These are phyloP conservation scores for Vigna reflexopilosa DNA, from an alignment of 306 rosid genomes.

Conservation along the genomic window DNA sequence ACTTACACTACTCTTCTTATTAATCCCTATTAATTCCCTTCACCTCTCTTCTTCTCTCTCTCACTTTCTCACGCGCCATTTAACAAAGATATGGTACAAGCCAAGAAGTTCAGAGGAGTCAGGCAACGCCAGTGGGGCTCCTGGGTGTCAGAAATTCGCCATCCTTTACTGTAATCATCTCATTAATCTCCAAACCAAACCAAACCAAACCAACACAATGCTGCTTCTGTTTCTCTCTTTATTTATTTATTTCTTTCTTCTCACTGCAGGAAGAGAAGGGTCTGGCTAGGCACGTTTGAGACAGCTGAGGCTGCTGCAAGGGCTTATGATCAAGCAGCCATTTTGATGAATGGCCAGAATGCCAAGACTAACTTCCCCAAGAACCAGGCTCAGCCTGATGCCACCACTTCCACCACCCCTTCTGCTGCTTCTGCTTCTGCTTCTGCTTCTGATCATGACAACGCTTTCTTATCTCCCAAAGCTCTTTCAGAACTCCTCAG, in stretches of 20 bases:
- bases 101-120: constrained; percentile 97
- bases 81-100: constrained; percentile 65
- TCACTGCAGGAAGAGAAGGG: constrained; percentile 81
- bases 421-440: background rate
- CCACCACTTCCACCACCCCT: background rate
- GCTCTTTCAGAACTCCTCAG: constrained; percentile 89
- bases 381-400: constrained; percentile 38
- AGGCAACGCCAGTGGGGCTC: constrained; percentile 99
- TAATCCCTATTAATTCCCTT: constrained; percentile 38
- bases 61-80: constrained; percentile 14
- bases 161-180: constrained; percentile 78
- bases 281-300: constrained; percentile 98
- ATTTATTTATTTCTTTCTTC: background rate
- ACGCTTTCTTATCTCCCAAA: constrained; percentile 66
- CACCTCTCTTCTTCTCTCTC: background rate
- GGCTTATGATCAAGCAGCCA: constrained; percentile 97
- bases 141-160: constrained; percentile 99
- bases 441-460: background rate
- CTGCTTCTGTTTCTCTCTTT: background rate
- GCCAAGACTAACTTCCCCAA: constrained; percentile 92
- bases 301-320: constrained; percentile 98
- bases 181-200: constrained; percentile 1
- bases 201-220: constrained; percentile 3
- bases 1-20: background rate
- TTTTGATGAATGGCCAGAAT: constrained; percentile 90